Evolutionary conservation across 306 rosid genomes (phyloP), one percentile per base, ranked within the genome.

Genomic region (Dicorynia guianensis): DNA sequence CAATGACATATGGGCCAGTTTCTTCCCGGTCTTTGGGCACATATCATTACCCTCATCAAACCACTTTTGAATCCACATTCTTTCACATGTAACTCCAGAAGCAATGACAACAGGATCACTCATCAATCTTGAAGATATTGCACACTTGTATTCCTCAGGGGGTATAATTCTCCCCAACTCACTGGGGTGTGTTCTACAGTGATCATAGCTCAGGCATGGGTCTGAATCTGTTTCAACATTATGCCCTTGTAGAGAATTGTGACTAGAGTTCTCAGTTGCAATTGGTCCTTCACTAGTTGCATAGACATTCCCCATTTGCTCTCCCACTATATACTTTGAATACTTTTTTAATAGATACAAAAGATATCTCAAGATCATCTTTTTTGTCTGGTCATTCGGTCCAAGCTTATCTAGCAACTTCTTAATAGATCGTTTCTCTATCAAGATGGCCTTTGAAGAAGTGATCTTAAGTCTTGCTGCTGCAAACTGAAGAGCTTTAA

Each of bases 41-140:
- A 71, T 75, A 62, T 82, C 78, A 74, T 88, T 75, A 57, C 97
- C 96, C 90, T 93, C 96, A 17, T 78, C 85, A 80, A 94, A 85
- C 97, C 96, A 94, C 80, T 90, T 94, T 38, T 88, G 91, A 75
- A 91, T 89, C 94, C 91, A 91, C 85, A 83, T 82, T 80, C 88
- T 88, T 83, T 94, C 97, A 72, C 72, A 91, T 64, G 98, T 88
- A 73, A 48, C 81, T 67, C 96, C 97, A 34, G 97, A 94, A 35
- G 85, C 94, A 78, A 93, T 78, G 40, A 88, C 86, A 63, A 93
- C 98, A 60, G 98, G 98, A 74, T 93, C 96, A 48, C 82, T 85
- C 93, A 93, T 93, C 85, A 93, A 60, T 80, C 85, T 85, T 49
- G 81, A 85, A 68, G 98, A 93, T 68, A 93, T 79, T 30, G 96